These are phyloP conservation scores for Corynespora cassiicola DNA, from an alignment of 2,329 filamentous ascomycete genomes.

Conservation along the genomic window DNA sequence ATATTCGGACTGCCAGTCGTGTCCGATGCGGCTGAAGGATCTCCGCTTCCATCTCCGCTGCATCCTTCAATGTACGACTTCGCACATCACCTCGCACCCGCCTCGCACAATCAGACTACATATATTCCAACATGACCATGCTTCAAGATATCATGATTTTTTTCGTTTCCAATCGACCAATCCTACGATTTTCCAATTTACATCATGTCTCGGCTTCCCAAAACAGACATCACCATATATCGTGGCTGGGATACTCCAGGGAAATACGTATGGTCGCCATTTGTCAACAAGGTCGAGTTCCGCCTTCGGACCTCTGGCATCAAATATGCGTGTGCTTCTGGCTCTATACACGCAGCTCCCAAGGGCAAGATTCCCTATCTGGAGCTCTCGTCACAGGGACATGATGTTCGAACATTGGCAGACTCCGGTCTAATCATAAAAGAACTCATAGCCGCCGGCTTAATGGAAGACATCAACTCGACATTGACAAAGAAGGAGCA, in stretches of 20 bases:
- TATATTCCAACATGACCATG: too few species aligned
- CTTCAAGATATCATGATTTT: too few species aligned
- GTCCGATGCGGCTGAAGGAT: too few species aligned
- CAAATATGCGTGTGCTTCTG: conserved; percentile 54
- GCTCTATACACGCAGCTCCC: conserved; percentile 56
- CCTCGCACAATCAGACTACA: too few species aligned
- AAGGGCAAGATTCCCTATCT: conserved; percentile 69
- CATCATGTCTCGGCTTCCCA: too few species aligned
- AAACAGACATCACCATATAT: conserved; percentile 51
- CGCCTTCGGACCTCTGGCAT: conserved; percentile 63
- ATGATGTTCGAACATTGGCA: conserved; percentile 39
- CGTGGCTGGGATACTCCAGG: conserved; percentile 55
- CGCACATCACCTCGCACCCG: too few species aligned
- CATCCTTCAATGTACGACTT: too few species aligned
- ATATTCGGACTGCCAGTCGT: too few species aligned
- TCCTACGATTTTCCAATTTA: too few species aligned
- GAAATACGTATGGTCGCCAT: conserved; percentile 65
- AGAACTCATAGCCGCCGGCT: conserved; percentile 49
- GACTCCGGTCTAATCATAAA: conserved; percentile 65
- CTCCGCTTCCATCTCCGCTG: too few species aligned
- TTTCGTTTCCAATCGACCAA: too few species aligned
- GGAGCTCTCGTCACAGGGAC: conserved; percentile 28
- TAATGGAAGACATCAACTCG: conserved; percentile 58
- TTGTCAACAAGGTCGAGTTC: conserved; percentile 68
- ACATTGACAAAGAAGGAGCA: conserved; percentile 46